Conservation (phyloP, 225 moss, liverwort and hornwort genomes). For the Polytrichum commune region DNA sequence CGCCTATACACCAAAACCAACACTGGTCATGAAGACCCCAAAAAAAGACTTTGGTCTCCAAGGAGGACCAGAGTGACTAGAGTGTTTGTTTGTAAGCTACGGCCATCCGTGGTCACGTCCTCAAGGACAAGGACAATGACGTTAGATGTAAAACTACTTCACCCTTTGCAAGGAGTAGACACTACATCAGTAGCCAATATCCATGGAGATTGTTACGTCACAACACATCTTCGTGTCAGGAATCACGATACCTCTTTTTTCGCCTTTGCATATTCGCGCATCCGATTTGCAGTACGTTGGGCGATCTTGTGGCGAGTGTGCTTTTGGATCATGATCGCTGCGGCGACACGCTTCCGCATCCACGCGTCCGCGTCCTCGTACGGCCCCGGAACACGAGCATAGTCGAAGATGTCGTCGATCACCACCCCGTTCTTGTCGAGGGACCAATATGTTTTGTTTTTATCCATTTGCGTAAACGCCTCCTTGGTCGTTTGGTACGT, state of each 20-base stretch:
- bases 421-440: conserved; percentile 63
- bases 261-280: conserved; percentile 61
- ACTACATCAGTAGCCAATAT: too few relatives aligned
- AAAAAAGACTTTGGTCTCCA: too few relatives aligned
- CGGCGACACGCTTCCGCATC: conserved; percentile 60
- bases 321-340: conserved; percentile 73
- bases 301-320: conserved; percentile 77
- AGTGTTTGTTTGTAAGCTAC: too few relatives aligned
- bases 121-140: fast-evolving
- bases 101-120: too few relatives aligned
- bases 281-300: conserved; percentile 54
- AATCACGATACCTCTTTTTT: conserved; percentile 47
- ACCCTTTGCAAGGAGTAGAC: too few relatives aligned
- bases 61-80: too few relatives aligned
- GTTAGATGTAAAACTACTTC: too few relatives aligned
- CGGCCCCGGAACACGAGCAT: conserved; percentile 60
- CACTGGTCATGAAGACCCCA: too few relatives aligned
- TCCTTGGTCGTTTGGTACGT: conserved; percentile 68
- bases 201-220: too few relatives aligned
- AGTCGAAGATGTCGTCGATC: conserved; percentile 55
- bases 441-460: conserved; percentile 29
- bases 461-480: conserved; percentile 84
- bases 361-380: conserved; percentile 83
- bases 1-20: too few relatives aligned
- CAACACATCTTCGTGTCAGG: too few relatives aligned